These are phyloP conservation scores for Hypholoma fasciculare DNA, from an alignment of 768 basidiomycete species.

Conservation along the genomic window DNA sequence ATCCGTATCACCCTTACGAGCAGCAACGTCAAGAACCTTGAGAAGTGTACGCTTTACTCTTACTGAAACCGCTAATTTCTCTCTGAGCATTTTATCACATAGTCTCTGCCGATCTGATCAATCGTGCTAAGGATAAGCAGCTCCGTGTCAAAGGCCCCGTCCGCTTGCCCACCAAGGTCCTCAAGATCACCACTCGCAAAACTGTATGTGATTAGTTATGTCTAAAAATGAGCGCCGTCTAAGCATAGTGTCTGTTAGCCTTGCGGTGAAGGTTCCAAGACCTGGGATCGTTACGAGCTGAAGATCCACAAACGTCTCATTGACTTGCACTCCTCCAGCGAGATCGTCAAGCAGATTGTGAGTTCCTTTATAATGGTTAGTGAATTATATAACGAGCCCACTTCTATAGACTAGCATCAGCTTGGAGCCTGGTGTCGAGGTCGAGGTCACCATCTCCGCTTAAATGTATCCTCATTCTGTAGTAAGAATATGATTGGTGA, in stretches of 20 bases:
- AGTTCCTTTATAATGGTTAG: constrained; percentile 25
- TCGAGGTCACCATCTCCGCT: constrained; percentile 94
- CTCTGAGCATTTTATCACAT: not conserved
- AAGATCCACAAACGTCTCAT: constrained; percentile 99
- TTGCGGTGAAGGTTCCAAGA: constrained; percentile 99
- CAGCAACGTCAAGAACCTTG: constrained; percentile 96
- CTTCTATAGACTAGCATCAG: constrained; percentile 86
- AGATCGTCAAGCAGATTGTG: constrained; percentile 99
- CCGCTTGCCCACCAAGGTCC: constrained; percentile 97
- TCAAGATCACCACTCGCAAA: constrained; percentile 99
- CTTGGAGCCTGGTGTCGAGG: constrained; percentile 98
- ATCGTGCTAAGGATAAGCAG: constrained; percentile 99
- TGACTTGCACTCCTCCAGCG: constrained; percentile 97
- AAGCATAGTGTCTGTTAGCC: constrained; percentile 49
- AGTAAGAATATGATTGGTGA: not conserved
- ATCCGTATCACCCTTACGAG: constrained; percentile 98
- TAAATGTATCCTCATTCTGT: constrained; percentile 26
- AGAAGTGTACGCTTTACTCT: constrained; percentile 76
- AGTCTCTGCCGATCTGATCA: constrained; percentile 97
- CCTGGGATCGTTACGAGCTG: constrained; percentile 99
- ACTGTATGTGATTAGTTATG: constrained; percentile 58
- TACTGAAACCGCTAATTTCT: not conserved
- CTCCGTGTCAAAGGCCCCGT: constrained; percentile 99
- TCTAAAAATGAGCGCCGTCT: constrained; percentile 3
- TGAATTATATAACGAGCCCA: not conserved